These are phyloP conservation scores for Fusarium dlaminii DNA, from an alignment of 2,329 filamentous ascomycete genomes.

Conservation along the genomic window DNA sequence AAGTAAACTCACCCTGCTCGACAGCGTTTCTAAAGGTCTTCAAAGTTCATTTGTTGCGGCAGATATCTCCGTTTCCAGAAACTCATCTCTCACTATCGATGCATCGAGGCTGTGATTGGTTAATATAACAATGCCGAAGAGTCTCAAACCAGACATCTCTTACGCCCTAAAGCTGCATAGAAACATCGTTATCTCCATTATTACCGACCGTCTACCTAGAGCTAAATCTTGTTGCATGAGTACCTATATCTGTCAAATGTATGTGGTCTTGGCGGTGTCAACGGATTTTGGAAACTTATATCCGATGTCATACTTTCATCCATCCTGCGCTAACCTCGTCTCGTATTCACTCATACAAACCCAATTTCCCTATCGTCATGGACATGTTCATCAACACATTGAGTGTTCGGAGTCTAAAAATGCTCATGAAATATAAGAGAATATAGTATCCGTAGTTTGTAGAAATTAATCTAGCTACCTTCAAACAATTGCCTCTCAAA, in stretches of 20 bases:
- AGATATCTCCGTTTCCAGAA: background rate
- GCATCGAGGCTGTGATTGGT: background rate
- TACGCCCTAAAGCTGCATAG: accelerated
- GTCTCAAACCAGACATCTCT: background rate
- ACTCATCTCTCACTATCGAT: no score
- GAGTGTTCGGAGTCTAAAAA: background rate
- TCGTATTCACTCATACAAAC: slow-evolving; percentile 7
- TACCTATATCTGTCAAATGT: background rate
- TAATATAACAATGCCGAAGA: background rate
- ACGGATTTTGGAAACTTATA: slow-evolving; percentile 13
- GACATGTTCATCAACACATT: background rate
- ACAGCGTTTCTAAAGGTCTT: background rate
- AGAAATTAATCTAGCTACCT: accelerated
- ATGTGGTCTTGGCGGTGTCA: background rate
- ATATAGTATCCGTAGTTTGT: background rate
- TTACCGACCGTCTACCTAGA: background rate
- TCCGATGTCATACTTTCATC: background rate
- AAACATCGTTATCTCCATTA: background rate
- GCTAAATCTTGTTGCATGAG: background rate
- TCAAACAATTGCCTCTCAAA: background rate
- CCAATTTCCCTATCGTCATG: background rate
- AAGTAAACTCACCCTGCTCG: background rate
- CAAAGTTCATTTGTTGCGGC: background rate
- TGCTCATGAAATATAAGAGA: background rate
- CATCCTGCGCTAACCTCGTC: background rate